phyloP scores from a whole-genome alignment of 306 rosid species.

The Alnus rubra region DNA sequence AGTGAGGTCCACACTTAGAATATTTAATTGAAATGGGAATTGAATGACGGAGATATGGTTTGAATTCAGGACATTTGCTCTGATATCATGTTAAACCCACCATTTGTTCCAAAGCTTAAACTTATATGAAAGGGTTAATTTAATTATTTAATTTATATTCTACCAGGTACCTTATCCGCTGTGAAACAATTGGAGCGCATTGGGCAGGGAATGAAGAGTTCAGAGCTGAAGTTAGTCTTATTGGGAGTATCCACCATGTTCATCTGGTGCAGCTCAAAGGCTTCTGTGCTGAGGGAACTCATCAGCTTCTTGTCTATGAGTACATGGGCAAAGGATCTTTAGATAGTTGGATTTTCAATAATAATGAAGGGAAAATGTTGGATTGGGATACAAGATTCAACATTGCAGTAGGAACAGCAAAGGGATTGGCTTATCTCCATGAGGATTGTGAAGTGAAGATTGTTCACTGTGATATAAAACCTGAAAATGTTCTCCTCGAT shows the following conservation, averaged over 20 bases:
- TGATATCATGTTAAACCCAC: too few relatives aligned
- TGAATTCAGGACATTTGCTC: too few relatives aligned
- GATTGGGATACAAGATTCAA: constrained; percentile 45
- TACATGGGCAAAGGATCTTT: constrained; percentile 76
- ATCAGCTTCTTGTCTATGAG: constrained; percentile 58
- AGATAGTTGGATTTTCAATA: constrained; percentile 59
- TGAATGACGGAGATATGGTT: too few relatives aligned
- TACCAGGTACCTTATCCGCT: constrained; percentile 29
- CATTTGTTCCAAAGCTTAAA: too few relatives aligned
- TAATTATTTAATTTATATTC: too few relatives aligned
- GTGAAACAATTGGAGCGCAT: constrained; percentile 40
- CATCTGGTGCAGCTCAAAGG: constrained; percentile 31
- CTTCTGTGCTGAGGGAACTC: constrained; percentile 67
- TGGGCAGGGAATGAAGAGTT: constrained; percentile 41
- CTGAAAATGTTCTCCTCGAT: constrained; percentile 46
- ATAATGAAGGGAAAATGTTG: constrained; percentile 11
- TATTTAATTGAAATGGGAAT: too few relatives aligned
- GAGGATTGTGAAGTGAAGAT: constrained; percentile 47
- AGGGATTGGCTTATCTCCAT: constrained; percentile 43
- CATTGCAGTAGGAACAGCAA: constrained; percentile 41
- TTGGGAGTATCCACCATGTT: constrained; percentile 41
- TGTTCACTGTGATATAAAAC: constrained; percentile 48
- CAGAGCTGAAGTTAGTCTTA: constrained; percentile 38
- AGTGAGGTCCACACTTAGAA: too few relatives aligned
- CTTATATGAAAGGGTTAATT: too few relatives aligned